Evolutionary conservation across 768 basidiomycete species (phyloP), one percentile per base, ranked within the genome.

Genomic region (Pleurotus cornucopiae): DNA sequence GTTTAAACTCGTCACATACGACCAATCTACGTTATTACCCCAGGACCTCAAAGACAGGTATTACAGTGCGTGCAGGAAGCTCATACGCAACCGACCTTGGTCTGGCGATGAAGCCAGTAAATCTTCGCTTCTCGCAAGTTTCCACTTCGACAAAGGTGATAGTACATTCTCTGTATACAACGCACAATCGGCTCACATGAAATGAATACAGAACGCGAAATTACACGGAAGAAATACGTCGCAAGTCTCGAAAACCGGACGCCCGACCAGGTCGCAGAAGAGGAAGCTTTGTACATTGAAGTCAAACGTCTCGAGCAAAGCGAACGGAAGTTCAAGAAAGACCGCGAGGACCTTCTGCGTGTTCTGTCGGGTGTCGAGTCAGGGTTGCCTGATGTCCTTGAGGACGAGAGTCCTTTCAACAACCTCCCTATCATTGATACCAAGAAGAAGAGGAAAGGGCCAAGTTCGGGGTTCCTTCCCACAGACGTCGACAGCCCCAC

Each of bases 11-110:
- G 7, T 11, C 30, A 11, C 4, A 7, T 34, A 9, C 30, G 9
- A 9, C 7, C 11, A 34, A 11, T 34, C 11, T 4, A 34, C 30
- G 30, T 34, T 34, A 34, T 34, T 11, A 9, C 30, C 9, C 43
- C 63, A 94, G 92, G 95, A 97, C 59, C 70, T 98, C 61, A 98
- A 98, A 73, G 91, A 94, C 62, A 80, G 97, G 25, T 98, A 98
- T 65, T 98, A 89, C 68, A 85, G 88, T 49, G 87, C 95, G 14
- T 95, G 94, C 67, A 81, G 97, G 25, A 91, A 89, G 59, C 80
- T 98, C 34, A 78, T 98, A 34, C 81, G 92, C 44, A 91, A 83
- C 63, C 76, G 91, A 23, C 91, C 93, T 14, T 94, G 93, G 79
- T 70, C 80, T 30, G 93, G 93, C 7, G 93, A 96, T 60, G 88